Evolutionary conservation across 129 eudicot species (phyloP).

Genomic region (Artemisia argyi): DNA sequence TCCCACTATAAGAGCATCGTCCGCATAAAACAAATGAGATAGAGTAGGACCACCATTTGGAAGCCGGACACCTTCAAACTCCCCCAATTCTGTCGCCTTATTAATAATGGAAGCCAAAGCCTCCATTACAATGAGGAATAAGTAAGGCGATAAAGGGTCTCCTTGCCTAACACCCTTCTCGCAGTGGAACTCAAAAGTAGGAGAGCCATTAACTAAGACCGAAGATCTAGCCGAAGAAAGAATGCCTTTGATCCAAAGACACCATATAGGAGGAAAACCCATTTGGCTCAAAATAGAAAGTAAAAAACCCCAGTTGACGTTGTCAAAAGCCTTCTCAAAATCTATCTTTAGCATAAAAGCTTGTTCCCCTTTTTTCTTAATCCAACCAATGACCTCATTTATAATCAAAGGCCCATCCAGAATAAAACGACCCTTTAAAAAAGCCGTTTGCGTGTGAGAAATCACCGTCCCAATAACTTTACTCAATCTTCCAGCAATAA

Average conservation of each 20-base stretch:
- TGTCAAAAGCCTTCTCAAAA: not conserved
- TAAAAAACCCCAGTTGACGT: not conserved
- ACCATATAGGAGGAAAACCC: not conserved
- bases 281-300: not conserved
- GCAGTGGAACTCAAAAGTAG: not conserved
- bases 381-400: too few species aligned
- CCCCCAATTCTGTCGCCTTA: not conserved
- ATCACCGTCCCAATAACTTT: too few species aligned
- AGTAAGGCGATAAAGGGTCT: not conserved
- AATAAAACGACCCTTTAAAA: too few species aligned
- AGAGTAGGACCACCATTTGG: not conserved
- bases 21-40: not conserved
- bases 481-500: too few species aligned
- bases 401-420: too few species aligned
- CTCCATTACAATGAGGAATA: not conserved
- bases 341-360: not conserved
- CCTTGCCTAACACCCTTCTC: not conserved
- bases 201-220: not conserved
- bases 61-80: not conserved
- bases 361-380: too few species aligned
- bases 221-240: not conserved
- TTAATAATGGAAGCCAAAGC: not conserved
- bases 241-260: not conserved
- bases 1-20: not conserved
- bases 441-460: too few species aligned